phyloP scores from a whole-genome alignment of 345 rosid species.

The Heritiera littoralis region DNA sequence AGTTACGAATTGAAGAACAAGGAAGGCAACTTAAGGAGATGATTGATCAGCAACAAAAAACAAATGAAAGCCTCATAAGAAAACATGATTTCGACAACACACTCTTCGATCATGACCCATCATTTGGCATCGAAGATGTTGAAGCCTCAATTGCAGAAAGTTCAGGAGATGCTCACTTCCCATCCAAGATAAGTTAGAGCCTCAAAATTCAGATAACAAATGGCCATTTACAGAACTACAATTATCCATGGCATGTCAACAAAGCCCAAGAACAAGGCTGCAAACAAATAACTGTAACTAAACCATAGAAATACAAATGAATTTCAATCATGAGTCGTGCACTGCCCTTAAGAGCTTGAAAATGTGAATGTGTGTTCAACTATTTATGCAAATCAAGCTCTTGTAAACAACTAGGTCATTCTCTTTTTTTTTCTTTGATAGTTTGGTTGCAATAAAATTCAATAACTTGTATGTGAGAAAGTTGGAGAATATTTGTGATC shows the following conservation, averaged over 20 bases:
- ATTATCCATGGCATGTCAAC: background rate
- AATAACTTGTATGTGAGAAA: background rate
- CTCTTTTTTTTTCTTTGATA: background rate
- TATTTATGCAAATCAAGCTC: conserved; percentile 5
- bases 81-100: conserved; percentile 31
- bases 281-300: background rate
- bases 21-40: conserved; percentile 72
- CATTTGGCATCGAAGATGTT: conserved; percentile 41
- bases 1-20: conserved; percentile 83
- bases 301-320: conserved; percentile 9
- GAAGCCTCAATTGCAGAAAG: conserved; percentile 48
- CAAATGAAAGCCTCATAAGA: conserved; percentile 39
- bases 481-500: background rate
- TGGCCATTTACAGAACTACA: too few species aligned
- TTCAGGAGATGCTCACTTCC: conserved; percentile 45
- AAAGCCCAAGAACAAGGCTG: background rate
- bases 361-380: background rate
- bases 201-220: background rate
- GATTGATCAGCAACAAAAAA: conserved; percentile 78
- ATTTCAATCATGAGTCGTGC: background rate
- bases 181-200: conserved; percentile 63
- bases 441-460: background rate
- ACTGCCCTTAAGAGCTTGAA: background rate
- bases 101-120: conserved; percentile 27
- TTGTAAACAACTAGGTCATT: background rate